phyloP scores from a whole-genome alignment of 352 stramenopile genomes.

The Elongisporangium prolatum region DNA sequence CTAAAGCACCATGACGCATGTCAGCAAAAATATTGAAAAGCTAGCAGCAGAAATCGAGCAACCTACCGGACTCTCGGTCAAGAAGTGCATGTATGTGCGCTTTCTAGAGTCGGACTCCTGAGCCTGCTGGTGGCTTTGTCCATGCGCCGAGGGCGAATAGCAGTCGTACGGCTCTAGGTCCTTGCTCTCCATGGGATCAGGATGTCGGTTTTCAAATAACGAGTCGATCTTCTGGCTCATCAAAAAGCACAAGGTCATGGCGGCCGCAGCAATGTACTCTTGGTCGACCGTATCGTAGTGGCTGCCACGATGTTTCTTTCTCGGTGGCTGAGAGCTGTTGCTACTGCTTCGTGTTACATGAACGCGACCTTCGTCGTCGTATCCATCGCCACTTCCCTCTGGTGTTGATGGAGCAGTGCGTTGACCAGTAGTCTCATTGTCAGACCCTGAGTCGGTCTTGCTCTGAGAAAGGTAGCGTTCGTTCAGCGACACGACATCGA shows the following conservation, averaged over 20 bases:
- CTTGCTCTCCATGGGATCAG: conserved; percentile 32
- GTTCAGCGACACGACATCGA: conserved; percentile 11
- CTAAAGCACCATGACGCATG: not conserved
- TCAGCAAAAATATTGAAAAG: not conserved
- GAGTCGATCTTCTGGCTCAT: conserved; percentile 86
- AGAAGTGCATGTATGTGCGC: conserved; percentile 75
- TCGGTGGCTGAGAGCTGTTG: conserved; percentile 20
- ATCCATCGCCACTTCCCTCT: conserved; percentile 13
- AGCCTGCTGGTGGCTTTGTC: conserved; percentile 6
- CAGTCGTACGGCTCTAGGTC: conserved; percentile 75
- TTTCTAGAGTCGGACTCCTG: conserved; percentile 37
- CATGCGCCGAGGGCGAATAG: conserved; percentile 27
- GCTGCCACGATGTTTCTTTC: conserved; percentile 57
- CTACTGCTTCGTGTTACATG: conserved; percentile 1
- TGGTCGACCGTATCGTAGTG: conserved; percentile 59
- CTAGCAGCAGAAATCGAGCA: not conserved
- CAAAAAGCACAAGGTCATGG: conserved; percentile 75
- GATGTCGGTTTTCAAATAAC: conserved; percentile 53
- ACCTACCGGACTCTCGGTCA: conserved; percentile 51
- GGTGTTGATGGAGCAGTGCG: conserved; percentile 31
- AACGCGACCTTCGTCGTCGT: not conserved
- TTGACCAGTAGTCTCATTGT: conserved; percentile 5
- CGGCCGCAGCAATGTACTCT: conserved; percentile 74
- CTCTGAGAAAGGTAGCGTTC: conserved; percentile 12
- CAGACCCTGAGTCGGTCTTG: conserved; percentile 12